Conservation (phyloP, 2,329 filamentous ascomycete species). For the Phialophora chinensis region DNA sequence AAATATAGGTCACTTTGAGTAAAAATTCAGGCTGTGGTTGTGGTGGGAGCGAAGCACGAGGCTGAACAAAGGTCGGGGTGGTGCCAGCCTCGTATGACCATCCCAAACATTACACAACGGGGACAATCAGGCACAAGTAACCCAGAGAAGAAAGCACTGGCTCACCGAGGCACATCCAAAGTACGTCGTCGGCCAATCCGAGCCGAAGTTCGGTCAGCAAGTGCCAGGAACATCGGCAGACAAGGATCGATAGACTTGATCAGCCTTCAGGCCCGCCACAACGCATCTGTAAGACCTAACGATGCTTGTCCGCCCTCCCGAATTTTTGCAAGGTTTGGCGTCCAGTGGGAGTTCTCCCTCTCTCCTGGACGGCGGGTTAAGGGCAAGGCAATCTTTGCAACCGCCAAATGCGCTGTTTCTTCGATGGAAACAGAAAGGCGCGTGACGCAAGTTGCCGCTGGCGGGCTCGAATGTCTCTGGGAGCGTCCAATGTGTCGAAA, state of each 20-base stretch:
- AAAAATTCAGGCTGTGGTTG: neutral
- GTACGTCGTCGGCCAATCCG: neutral
- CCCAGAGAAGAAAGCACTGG: neutral
- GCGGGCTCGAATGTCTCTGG: conserved; percentile 1
- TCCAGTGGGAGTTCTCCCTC: neutral
- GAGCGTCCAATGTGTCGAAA: neutral
- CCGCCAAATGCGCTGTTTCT: conserved; percentile 1
- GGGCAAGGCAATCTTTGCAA: conserved; percentile 12
- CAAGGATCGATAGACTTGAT: conserved; percentile 9
- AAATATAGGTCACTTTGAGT: neutral
- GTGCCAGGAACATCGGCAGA: neutral
- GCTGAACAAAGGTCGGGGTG: neutral
- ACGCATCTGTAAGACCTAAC: conserved; percentile 1
- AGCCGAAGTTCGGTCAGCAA: neutral
- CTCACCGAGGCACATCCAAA: neutral
- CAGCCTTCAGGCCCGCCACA: conserved; percentile 1
- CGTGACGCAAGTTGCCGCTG: neutral
- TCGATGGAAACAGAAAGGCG: conserved; percentile 5
- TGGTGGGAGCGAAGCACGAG: neutral
- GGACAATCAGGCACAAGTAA: neutral
- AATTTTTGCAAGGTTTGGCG: neutral
- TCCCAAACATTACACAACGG: neutral
- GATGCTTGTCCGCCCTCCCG: neutral
- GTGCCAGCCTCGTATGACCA: neutral
- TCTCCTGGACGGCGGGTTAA: neutral